Evolutionary conservation across 345 rosid genomes (phyloP).

Genomic region (Gossypium arboreum): DNA sequence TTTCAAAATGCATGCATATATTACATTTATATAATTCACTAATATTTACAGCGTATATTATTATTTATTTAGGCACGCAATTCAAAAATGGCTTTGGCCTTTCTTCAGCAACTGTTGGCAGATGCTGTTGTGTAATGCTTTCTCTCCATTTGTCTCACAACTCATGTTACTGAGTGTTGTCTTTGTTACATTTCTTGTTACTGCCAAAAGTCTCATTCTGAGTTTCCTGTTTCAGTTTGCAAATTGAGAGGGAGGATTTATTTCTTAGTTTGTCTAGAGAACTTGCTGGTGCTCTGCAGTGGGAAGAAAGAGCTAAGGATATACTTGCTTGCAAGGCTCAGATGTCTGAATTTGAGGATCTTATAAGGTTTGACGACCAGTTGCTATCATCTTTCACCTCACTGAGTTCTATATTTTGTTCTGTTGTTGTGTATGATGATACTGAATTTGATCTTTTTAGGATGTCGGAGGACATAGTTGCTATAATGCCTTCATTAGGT

Average conservation of each 20-base stretch:
- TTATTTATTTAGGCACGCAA: conserved; percentile 46
- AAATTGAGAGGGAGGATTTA: conserved; percentile 55
- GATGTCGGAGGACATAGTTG: conserved; percentile 50
- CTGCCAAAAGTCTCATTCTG: neutral
- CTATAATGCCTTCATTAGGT: conserved; percentile 53
- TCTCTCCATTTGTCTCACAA: conserved; percentile 20
- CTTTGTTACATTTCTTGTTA: neutral
- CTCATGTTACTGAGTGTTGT: neutral
- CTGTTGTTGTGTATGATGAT: neutral
- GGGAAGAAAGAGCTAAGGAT: conserved; percentile 70
- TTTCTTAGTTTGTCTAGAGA: conserved; percentile 48
- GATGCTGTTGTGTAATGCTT: conserved; percentile 60
- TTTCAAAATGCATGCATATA: conserved; percentile 9
- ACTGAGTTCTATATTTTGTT: neutral
- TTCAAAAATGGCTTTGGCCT: conserved; percentile 50
- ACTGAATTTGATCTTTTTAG: conserved; percentile 39
- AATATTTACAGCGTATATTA: neutral
- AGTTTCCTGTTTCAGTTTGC: conserved; percentile 44
- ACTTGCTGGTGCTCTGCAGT: conserved; percentile 48
- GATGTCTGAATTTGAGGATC: conserved; percentile 67
- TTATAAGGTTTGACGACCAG: conserved; percentile 49
- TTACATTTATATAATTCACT: neutral
- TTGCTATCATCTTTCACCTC: neutral
- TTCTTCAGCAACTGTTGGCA: conserved; percentile 48
- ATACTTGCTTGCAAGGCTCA: conserved; percentile 49